Evolutionary conservation across 768 basidiomycete species (phyloP), one percentile per base, ranked within the genome.

Genomic region (Chalciporus sphaerocephalus): DNA sequence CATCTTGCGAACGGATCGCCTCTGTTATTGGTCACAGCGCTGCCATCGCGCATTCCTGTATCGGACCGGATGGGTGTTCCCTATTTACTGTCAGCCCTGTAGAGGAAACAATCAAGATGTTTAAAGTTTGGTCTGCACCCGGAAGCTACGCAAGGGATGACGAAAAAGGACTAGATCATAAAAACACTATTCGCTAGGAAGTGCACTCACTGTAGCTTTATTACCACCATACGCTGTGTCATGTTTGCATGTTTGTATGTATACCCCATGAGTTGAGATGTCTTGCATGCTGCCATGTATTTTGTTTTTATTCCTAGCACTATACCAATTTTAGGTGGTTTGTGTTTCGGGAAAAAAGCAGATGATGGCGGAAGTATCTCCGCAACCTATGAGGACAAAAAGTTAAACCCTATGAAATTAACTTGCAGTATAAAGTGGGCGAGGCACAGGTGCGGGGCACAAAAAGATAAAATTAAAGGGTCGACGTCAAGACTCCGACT

Each of bases 91-190:
- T 81, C 7, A 83, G 78, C 46, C 78, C 81, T 2, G 65, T 61
- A 21, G 83, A 85, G 51, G 80, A 85, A 60, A 76, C 79, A 38
- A 81, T 85, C 66, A 84, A 83, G 66, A 80, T 83, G 75, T 85
- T 82, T 76, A 78, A 80, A 50, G 80, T 85, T 24, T 85, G 83
- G 83, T 61, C 64, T 40, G 33, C 51, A 2, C 54, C 64, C 0
- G 55, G 37, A 35, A 50, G n/a, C 15, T 51, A 54, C 37, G 21
- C 33, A 25, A 67, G 46, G 24, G 40, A 50, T 6, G 54, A 52
- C 2, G 52, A 50, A 37, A 42, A 50, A 40, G 62, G 60, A 43
- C 44, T 67, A 16, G 34, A 28, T 42, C 45, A 50, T 21, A 65
- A 47, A 39, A 61, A 49, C 30, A 38, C 50, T 23, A 65, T 65